phyloP scores from a whole-genome alignment of 352 stramenopile species.

The Phytophthora sp. region DNA sequence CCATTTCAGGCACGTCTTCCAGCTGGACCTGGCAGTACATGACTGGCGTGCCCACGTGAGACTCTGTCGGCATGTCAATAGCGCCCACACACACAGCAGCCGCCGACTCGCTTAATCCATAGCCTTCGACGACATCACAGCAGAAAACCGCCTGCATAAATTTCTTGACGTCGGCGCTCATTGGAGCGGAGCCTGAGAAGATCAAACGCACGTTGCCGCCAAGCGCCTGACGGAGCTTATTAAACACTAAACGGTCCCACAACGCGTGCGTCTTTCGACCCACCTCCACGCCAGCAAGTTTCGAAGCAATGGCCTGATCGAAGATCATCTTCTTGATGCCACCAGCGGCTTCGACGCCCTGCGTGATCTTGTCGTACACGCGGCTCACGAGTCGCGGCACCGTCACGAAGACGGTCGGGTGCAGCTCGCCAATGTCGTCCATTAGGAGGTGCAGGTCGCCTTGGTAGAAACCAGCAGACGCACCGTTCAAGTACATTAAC shows the following conservation, averaged over 20 bases:
- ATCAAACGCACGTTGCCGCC: slow-evolving; percentile 89
- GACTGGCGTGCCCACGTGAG: slow-evolving; percentile 91
- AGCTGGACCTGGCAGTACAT: slow-evolving; percentile 89
- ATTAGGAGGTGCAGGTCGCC: slow-evolving; percentile 90
- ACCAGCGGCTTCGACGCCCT: slow-evolving; percentile 46
- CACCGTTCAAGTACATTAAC: slow-evolving; percentile 76
- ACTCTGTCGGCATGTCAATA: slow-evolving; percentile 49
- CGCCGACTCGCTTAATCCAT: slow-evolving; percentile 94
- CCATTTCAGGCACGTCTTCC: slow-evolving; percentile 95
- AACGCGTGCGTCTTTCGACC: slow-evolving; percentile 57
- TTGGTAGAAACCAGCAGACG: slow-evolving; percentile 73
- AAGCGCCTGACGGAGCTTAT: slow-evolving; percentile 90
- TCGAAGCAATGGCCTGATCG: slow-evolving; percentile 45
- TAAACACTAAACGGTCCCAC: slow-evolving; percentile 95
- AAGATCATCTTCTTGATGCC: slow-evolving; percentile 56
- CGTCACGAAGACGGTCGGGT: slow-evolving; percentile 91
- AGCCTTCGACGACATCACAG: slow-evolving; percentile 91
- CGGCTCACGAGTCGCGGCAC: slow-evolving; percentile 95
- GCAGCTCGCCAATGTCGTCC: slow-evolving; percentile 91
- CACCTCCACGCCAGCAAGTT: slow-evolving; percentile 40
- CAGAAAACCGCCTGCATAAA: slow-evolving; percentile 94
- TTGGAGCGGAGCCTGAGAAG: slow-evolving; percentile 91
- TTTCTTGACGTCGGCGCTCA: slow-evolving; percentile 91
- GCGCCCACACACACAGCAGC: slow-evolving; percentile 79
- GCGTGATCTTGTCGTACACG: slow-evolving; percentile 94